phyloP scores from a whole-genome alignment of 2,329 filamentous ascomycete genomes.

The Cercospora sp. region DNA sequence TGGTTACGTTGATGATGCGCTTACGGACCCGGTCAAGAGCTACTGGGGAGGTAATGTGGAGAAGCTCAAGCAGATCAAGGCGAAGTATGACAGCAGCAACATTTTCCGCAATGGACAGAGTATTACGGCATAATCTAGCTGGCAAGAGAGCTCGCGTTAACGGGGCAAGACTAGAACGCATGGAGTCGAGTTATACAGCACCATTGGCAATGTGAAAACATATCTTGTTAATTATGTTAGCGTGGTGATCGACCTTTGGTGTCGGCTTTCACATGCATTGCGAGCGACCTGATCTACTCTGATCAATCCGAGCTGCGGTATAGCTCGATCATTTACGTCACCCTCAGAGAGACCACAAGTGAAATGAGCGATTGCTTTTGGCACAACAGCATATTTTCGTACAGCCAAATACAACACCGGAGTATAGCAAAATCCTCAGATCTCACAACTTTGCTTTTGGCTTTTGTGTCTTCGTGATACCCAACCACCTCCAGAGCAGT shows the following conservation, averaged over 20 bases:
- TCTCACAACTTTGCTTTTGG: constrained; percentile 12
- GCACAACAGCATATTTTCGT: neutral
- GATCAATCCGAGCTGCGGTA: too few species aligned
- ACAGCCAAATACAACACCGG: constrained; percentile 1
- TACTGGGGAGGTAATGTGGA: constrained; percentile 36
- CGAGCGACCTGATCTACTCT: too few species aligned
- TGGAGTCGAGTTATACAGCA: too few species aligned
- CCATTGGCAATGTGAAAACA: too few species aligned
- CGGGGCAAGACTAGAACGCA: neutral
- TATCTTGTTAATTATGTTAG: too few species aligned
- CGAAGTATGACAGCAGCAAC: constrained; percentile 35
- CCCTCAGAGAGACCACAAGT: too few species aligned
- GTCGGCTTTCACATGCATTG: too few species aligned
- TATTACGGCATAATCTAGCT: neutral
- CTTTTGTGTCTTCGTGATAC: constrained; percentile 13
- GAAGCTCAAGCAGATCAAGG: constrained; percentile 34
- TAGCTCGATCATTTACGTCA: too few species aligned
- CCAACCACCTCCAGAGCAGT: constrained; percentile 13
- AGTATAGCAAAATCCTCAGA: neutral
- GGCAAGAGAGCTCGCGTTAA: neutral
- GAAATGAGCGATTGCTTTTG: too few species aligned
- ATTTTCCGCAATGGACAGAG: constrained; percentile 30
- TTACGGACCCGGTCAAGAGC: constrained; percentile 32
- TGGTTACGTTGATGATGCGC: constrained; percentile 32
- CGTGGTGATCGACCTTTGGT: too few species aligned